Base-by-base conservation (phyloP, 2,329 filamentous ascomycete species). In the Paraphaeosphaeria sporulosa region DNA sequence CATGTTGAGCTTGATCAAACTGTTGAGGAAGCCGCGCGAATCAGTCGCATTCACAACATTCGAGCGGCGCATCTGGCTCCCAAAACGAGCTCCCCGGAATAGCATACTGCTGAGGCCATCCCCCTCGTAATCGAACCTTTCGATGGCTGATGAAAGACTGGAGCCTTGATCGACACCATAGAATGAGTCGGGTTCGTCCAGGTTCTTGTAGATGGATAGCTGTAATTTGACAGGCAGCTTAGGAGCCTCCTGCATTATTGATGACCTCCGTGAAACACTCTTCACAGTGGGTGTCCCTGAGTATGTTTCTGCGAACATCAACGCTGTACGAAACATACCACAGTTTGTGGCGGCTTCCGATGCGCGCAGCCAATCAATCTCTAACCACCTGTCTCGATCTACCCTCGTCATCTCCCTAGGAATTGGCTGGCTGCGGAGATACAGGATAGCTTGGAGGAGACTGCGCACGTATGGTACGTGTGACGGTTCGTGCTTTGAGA, bases 111-210 rank as follows among this genome's bases (percentile, higher is more conserved):
- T 96, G 53, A 89, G 83, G 0, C 94, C 94, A 67, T 96, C 90
- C 52, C 89, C 89, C 78, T 99, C 95, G 72, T 97, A 94, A 66
- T 97, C 93, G 4, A 98, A 84, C 10, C 92, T 89, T 53, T 90
- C 87, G 60, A 98, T 82, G 0, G 98, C 90, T 12, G 90, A 92
- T 17, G 86, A 83, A 17, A 99, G 80, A 59, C 89, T 93, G 7
- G 93, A 86, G 43, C 87, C 87, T 76, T 96, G 91, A 44, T 92
- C 87, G 8, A 97, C 85, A 4, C 95, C 96, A 73, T 99, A 99
- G 76, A 96, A 99, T 0, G 93, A 90, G 76, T 99, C 95, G 1
- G 94, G 94, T 71, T 99, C 96, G 72, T 97, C 94, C 49, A 99
- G 91, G 62, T 92, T 94, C 72, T 92, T 90, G 75, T 95, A 99